Evolutionary conservation across 1,284 basidiomycete species (phyloP).

Genomic region (Fomitiporia mediterranea): DNA sequence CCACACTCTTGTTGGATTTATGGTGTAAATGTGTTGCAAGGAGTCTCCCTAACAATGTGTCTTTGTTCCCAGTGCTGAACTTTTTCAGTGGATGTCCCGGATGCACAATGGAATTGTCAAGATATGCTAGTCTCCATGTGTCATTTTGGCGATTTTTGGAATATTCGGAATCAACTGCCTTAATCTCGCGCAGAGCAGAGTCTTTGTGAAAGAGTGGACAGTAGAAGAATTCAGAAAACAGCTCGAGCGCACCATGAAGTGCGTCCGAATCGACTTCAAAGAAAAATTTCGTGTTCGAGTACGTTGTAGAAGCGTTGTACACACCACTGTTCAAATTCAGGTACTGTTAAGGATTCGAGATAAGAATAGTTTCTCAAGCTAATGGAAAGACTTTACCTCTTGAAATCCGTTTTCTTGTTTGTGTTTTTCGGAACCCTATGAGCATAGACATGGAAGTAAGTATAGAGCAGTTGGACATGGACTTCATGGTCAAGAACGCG

Average conservation of each 20-base stretch:
- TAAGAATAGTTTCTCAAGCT: neutral
- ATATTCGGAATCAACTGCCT: constrained; percentile 97
- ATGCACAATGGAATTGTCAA: constrained; percentile 85
- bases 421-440: constrained; percentile 74
- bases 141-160: constrained; percentile 96
- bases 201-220: constrained; percentile 87
- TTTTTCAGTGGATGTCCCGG: constrained; percentile 86
- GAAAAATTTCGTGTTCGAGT: constrained; percentile 91
- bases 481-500: neutral
- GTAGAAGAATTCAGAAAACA: constrained; percentile 94
- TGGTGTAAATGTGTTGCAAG: no score
- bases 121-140: constrained; percentile 94
- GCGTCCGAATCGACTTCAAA: constrained; percentile 85
- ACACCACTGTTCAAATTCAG: constrained; percentile 77
- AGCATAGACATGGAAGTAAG: no score
- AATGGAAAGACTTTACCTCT: constrained; percentile 44
- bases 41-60: constrained; percentile 78
- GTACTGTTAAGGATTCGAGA: constrained; percentile 54
- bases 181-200: constrained; percentile 93
- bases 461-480: neutral
- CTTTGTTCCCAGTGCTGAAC: constrained; percentile 89
- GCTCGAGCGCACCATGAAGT: constrained; percentile 79
- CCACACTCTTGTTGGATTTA: no score
- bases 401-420: constrained; percentile 91
- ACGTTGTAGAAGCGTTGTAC: constrained; percentile 87